Base-by-base conservation (phyloP, 441 rosid species). In the Eruca vesicaria region DNA sequence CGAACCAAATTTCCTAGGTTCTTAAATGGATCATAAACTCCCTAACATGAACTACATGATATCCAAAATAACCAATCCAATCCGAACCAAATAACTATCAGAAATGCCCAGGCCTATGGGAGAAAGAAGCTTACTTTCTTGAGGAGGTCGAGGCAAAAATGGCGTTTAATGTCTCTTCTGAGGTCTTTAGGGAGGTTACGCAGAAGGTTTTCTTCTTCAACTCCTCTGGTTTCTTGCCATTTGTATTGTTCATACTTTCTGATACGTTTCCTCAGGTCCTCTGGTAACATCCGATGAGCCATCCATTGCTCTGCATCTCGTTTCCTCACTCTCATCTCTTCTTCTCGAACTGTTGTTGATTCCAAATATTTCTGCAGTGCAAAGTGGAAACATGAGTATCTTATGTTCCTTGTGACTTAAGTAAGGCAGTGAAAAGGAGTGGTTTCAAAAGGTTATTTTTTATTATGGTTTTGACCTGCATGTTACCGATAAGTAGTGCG, bases 251-350 rank as follows among this genome's bases (percentile, higher is more conserved):
- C 84, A 31, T 82, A 79, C 16, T 67, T 76, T 70, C 87, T 61
- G 16, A 84, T 58, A 16, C 81, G 79, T 66, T 78, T 56, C 80
- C 78, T 73, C 9, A 84, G 71, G 53, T 84, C 79, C 6, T 70
- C 81, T 12, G 87, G 87, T 6, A 82, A 80, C 81, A 80, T 80
- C 21, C 87, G 68, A 62, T 84, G 87, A 55, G 74, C 73, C 87
- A 82, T 84, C 87, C 87, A 84, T 41, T 76, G 87, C 64, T 84
- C 87, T 15, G 82, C 71, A 35, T 84, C 87, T 29, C 78, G 70
- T 53, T 80, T 78, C 63, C 69, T 80, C 29, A 82, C 69, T 75
- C 82, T 80, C 87, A 84, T 80, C 36, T 82, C 84, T 63, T 82
- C 85, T 55, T 82, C 69, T 0, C 83, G 45, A 15, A 79, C 78